Evolutionary conservation across 2,329 filamentous ascomycete genomes (phyloP).

Genomic region (Gremmenia infestans): DNA sequence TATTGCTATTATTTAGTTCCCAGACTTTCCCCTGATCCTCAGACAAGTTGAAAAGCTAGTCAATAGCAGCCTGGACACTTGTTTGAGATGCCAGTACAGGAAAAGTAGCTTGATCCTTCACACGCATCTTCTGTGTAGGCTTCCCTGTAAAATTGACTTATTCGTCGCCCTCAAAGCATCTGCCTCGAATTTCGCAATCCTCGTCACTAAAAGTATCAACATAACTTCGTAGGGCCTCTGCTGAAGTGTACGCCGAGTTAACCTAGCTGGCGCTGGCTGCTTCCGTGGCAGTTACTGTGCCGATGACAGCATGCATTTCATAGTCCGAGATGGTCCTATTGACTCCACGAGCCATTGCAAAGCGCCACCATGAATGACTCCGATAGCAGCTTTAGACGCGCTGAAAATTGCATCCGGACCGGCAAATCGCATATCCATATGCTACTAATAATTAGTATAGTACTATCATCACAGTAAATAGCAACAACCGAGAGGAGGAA

Average conservation of each 20-base stretch:
- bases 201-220: neutral
- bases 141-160: neutral
- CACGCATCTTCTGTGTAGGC: neutral
- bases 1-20: neutral
- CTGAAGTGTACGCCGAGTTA: neutral
- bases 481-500: too few relatives aligned
- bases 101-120: neutral
- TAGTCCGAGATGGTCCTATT: neutral
- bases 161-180: neutral
- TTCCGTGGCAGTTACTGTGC: neutral
- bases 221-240: neutral
- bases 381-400: neutral
- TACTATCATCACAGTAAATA: too few relatives aligned
- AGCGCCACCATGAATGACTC: constrained; percentile 4
- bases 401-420: neutral
- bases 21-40: neutral
- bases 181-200: neutral
- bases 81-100: neutral
- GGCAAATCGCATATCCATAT: constrained; percentile 14
- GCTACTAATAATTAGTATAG: neutral
- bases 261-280: neutral
- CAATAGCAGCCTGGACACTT: neutral
- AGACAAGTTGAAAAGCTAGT: neutral
- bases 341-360: constrained; percentile 1
- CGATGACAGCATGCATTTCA: constrained; percentile 1